Conservation (phyloP, 2,329 filamentous ascomycete species). For the Amylocarpus encephaloides region DNA sequence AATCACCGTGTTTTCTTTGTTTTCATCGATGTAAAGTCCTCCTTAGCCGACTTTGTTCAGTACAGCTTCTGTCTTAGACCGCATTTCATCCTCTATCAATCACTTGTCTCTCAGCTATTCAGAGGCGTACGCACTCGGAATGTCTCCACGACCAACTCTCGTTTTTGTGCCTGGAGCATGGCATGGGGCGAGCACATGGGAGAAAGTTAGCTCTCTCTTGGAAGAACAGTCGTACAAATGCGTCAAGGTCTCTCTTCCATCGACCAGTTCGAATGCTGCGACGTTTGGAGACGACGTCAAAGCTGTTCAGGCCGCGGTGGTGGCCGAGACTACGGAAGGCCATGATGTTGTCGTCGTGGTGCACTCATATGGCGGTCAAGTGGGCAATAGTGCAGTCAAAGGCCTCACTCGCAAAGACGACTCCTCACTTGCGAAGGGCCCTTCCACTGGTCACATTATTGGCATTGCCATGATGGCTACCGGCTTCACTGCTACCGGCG, state of each 20-base stretch:
- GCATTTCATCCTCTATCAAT: too few relatives aligned
- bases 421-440: conserved; percentile 2
- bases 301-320: conserved; percentile 31
- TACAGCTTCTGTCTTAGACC: too few relatives aligned
- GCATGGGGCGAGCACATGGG: conserved; percentile 37
- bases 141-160: conserved; percentile 32
- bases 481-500: conserved; percentile 33
- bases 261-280: conserved; percentile 26
- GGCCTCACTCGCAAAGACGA: conserved; percentile 29
- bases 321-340: conserved; percentile 30
- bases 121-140: not conserved
- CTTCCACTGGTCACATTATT: conserved; percentile 30
- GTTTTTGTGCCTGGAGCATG: conserved; percentile 44
- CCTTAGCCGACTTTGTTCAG: too few relatives aligned
- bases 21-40: too few relatives aligned
- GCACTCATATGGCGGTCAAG: conserved; percentile 39
- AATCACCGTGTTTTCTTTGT: too few relatives aligned
- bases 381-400: conserved; percentile 36
- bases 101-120: too few relatives aligned
- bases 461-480: conserved; percentile 35
- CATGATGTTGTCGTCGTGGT: conserved; percentile 37
- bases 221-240: conserved; percentile 29
- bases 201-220: conserved; percentile 32
- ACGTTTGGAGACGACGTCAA: conserved; percentile 35
- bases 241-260: conserved; percentile 32